Evolutionary conservation across 768 basidiomycete species (phyloP).

Genomic region (Pholiota molesta): DNA sequence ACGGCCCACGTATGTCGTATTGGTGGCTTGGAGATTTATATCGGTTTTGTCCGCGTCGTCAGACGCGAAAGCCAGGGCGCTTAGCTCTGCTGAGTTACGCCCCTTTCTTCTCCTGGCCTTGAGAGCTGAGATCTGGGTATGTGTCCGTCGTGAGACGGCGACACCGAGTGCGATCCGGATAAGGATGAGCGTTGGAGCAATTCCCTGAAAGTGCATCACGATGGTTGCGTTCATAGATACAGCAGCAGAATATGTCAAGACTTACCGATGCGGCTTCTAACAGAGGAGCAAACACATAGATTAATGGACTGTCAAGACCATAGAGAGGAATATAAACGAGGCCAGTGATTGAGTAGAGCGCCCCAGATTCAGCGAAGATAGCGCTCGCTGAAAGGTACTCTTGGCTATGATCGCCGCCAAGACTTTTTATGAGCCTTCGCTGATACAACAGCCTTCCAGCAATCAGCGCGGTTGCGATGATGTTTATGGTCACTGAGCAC

Average conservation of each 20-base stretch:
- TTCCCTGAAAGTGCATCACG: conserved; percentile 1
- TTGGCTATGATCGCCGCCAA: conserved; percentile 10
- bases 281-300: conserved; percentile 9
- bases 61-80: background rate
- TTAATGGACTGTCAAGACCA: conserved; percentile 8
- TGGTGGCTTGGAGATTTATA: background rate
- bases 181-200: conserved; percentile 14
- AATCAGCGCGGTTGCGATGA: conserved; percentile 10
- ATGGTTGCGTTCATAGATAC: background rate
- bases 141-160: conserved; percentile 10
- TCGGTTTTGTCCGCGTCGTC: background rate
- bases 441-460: conserved; percentile 15
- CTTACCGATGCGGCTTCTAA: conserved; percentile 12
- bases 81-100: background rate
- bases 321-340: conserved; percentile 14
- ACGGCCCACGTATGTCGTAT: background rate
- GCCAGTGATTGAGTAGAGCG: conserved; percentile 12
- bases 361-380: conserved; percentile 16
- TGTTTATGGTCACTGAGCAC: conserved; percentile 13
- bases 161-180: conserved; percentile 14
- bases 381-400: conserved; percentile 13
- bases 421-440: conserved; percentile 7
- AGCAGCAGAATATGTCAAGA: background rate
- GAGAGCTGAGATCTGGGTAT: background rate
- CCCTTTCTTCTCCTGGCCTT: background rate